A percentile compares a stretch with the other conserved stretches of the same genome.
phyloP scores from a whole-genome alignment of 768 basidiomycete species.

The Tremella fuciformis region DNA sequence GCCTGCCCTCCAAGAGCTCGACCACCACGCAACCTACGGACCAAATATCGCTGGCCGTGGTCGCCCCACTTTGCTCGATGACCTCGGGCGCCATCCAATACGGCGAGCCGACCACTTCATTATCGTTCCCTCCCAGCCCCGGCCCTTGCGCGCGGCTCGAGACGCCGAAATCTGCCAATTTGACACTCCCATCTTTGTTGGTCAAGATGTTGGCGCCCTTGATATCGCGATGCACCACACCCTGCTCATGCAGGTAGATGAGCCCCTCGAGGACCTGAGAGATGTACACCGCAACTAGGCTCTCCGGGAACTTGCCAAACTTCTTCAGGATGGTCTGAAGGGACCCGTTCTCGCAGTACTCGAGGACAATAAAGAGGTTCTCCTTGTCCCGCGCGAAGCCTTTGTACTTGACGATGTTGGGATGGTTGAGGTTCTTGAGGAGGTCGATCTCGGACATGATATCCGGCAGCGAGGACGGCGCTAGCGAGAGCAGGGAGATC shows the following conservation, averaged over 20 bases:
- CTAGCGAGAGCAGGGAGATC: conserved; percentile 89
- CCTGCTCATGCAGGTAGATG: conserved; percentile 96
- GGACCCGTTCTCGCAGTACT: conserved; percentile 97
- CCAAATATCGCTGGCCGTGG: conserved; percentile 96
- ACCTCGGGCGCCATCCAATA: conserved; percentile 99
- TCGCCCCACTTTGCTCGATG: conserved; percentile 95
- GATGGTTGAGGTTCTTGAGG: conserved; percentile 92
- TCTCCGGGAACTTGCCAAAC: conserved; percentile 98
- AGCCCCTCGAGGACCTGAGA: conserved; percentile 93
- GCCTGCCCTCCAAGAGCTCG: conserved; percentile 84
- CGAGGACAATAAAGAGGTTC: conserved; percentile 92
- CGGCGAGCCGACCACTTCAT: conserved; percentile 92
- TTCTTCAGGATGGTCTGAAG: conserved; percentile 91
- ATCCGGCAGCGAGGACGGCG: conserved; percentile 86
- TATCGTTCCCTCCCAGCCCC: conserved; percentile 60
- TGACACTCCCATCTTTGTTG: conserved; percentile 96
- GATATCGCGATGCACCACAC: conserved; percentile 98
- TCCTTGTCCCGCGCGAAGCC: conserved; percentile 94
- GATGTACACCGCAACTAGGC: conserved; percentile 92
- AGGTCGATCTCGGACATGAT: conserved; percentile 97
- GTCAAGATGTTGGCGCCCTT: conserved; percentile 98
- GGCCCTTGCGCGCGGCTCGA: conserved; percentile 74
- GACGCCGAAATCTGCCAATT: conserved; percentile 98
- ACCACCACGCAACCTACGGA: conserved; percentile 97
- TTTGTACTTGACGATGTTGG: conserved; percentile 98